These are phyloP conservation scores for Colletotrichum cereale DNA, from an alignment of 2,329 filamentous ascomycete species.

Conservation along the genomic window DNA sequence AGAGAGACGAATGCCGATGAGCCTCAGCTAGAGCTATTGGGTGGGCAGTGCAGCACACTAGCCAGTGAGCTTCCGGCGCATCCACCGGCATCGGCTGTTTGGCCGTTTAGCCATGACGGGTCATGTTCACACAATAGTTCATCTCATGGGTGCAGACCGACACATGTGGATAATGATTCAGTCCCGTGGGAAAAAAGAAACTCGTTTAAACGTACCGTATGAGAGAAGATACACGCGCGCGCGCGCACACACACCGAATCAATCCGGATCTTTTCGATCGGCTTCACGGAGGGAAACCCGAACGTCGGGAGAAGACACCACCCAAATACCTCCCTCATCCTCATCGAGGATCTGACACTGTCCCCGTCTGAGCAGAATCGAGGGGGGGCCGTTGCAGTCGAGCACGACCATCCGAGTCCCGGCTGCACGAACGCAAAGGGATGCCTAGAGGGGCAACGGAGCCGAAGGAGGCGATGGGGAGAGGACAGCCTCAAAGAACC, in stretches of 20 bases:
- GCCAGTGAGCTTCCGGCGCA: not conserved
- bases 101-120: not conserved
- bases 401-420: not conserved
- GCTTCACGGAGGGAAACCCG: constrained; percentile 26
- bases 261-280: not conserved
- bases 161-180: constrained; percentile 22
- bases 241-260: not conserved
- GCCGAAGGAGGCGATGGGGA: constrained; percentile 11
- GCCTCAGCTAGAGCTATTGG: not conserved
- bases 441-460: constrained; percentile 22
- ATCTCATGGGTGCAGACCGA: constrained; percentile 25
- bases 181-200: constrained; percentile 14
- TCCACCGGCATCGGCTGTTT: not conserved
- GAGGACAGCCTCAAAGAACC: constrained; percentile 24
- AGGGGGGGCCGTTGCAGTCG: constrained; percentile 19
- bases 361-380: constrained; percentile 32
- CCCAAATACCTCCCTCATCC: constrained; percentile 19
- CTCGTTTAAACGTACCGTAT: constrained; percentile 26
- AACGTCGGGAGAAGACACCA: not conserved
- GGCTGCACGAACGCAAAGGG: not conserved
- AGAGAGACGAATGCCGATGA: constrained; percentile 3
- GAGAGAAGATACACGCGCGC: too few species aligned
- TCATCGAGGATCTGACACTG: constrained; percentile 17
- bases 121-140: constrained; percentile 18
- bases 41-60: not conserved